Evolutionary conservation across 202 grass and related monocot species (phyloP).

Genomic region (Setaria italica): DNA sequence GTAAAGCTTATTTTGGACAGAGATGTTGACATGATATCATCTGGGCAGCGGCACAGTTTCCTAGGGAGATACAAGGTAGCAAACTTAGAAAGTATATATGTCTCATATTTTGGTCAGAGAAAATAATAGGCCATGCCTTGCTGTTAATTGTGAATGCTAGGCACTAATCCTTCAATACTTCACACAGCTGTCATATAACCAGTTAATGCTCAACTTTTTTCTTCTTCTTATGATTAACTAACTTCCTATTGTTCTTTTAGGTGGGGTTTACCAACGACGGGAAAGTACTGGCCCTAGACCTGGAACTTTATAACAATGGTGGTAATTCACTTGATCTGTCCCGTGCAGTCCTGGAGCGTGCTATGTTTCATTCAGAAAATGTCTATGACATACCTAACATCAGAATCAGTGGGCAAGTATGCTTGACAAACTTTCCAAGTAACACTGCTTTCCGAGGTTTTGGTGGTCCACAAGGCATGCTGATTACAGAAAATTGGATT

Average conservation of each 20-base stretch:
- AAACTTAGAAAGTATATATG: neutral
- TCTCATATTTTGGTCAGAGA: conserved; percentile 1
- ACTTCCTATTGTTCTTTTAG: conserved; percentile 50
- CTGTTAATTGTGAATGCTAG: conserved; percentile 29
- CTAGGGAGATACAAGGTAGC: conserved; percentile 92
- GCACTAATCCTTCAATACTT: conserved; percentile 9
- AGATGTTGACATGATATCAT: conserved; percentile 89
- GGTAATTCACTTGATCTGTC: conserved; percentile 90
- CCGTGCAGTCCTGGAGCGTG: conserved; percentile 74
- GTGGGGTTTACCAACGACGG: conserved; percentile 88
- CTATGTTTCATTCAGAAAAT: conserved; percentile 84
- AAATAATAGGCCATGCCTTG: neutral
- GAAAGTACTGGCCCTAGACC: conserved; percentile 83
- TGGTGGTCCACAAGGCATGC: conserved; percentile 92
- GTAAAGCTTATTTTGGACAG: conserved; percentile 92
- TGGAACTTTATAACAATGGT: conserved; percentile 85
- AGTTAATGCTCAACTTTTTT: conserved; percentile 5
- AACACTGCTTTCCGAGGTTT: conserved; percentile 98
- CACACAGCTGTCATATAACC: conserved; percentile 13
- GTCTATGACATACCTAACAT: conserved; percentile 87
- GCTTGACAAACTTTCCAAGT: conserved; percentile 95
- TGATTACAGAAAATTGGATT: conserved; percentile 95
- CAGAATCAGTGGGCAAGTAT: conserved; percentile 77
- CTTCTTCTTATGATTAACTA: conserved; percentile 6
- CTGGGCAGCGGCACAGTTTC: conserved; percentile 92